Base-by-base conservation (phyloP, 805 yeast genomes). In the Saccharomycopsis javanensis region DNA sequence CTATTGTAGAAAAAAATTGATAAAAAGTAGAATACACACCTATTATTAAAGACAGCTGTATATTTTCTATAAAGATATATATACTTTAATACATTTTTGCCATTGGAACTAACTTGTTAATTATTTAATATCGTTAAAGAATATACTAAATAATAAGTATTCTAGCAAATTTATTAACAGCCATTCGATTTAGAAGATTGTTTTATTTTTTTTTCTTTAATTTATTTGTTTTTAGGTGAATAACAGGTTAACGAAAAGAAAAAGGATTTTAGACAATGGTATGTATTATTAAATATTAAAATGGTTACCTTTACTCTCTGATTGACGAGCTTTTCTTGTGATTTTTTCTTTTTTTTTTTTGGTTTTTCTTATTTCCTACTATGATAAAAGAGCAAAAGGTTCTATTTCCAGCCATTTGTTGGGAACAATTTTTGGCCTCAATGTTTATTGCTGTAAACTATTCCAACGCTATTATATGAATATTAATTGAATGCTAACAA, bases 1-100 rank as follows among this genome's bases (percentile, higher is more conserved):
- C 13, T 7, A 27, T 27, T 27, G 23, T 5, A 18, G 25, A 11
- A 42, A 23, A 42, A 31, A 31, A 31, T 31, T 31, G 28, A 42
- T 37, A 37, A 16, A 42, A 42, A 18, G 48, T 11, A 42, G 28
- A 42, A 42, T 23, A 20, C 11, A 8, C 48, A 42, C 48, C 23
- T 42, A 42, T 42, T 20, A 42, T 42, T 42, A 42, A 42, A 42
- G 48, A 42, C 48, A 42, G 48, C 48, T 42, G 28, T 23, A 42
- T 42, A n/a, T 8, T 42, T 42, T 20, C 23, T 15, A 27, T 42
- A 42, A 20, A 20, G 3, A 23, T 16, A 16, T 16, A 37, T 16
- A 35, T 5, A 8, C 7, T 6, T 7, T 31, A 31, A 31, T 16
- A n/a, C 31, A 10, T 5, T 50, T 25, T 20, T 50, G 31, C 38